Conservation (phyloP, 2,329 filamentous ascomycete genomes). For the Apiospora kogelbergensis region DNA sequence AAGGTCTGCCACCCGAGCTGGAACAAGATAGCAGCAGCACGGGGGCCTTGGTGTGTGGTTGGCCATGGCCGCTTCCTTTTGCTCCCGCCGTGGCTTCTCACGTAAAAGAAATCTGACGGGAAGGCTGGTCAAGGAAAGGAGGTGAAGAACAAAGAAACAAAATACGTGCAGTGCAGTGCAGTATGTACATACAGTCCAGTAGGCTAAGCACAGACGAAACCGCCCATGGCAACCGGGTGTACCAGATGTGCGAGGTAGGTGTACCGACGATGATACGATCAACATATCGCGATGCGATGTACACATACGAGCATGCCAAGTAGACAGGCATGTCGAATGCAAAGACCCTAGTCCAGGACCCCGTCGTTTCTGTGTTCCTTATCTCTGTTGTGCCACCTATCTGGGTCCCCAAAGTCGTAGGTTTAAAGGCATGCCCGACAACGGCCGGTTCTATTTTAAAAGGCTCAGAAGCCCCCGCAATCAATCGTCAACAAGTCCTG, state of each 20-base stretch:
- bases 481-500: not conserved
- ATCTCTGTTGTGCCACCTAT: conserved; percentile 7
- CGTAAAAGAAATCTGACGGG: not conserved
- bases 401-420: not conserved
- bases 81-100: not conserved
- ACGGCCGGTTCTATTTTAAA: conserved; percentile 10
- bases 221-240: not conserved
- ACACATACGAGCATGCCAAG: not conserved
- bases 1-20: not conserved
- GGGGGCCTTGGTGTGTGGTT: not conserved
- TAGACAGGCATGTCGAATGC: not conserved
- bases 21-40: not conserved
- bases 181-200: too few relatives aligned
- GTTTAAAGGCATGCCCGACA: conserved; percentile 8
- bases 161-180: too few relatives aligned
- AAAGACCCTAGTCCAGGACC: conserved; percentile 4
- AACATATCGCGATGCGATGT: not conserved
- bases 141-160: not conserved
- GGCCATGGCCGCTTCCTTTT: not conserved
- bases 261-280: not conserved
- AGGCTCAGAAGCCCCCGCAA: conserved; percentile 4
- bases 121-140: not conserved
- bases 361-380: not conserved
- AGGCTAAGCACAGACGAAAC: not conserved
- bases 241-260: not conserved